Conservation (phyloP, 768 basidiomycete species). For the Saitozyma sp. region DNA sequence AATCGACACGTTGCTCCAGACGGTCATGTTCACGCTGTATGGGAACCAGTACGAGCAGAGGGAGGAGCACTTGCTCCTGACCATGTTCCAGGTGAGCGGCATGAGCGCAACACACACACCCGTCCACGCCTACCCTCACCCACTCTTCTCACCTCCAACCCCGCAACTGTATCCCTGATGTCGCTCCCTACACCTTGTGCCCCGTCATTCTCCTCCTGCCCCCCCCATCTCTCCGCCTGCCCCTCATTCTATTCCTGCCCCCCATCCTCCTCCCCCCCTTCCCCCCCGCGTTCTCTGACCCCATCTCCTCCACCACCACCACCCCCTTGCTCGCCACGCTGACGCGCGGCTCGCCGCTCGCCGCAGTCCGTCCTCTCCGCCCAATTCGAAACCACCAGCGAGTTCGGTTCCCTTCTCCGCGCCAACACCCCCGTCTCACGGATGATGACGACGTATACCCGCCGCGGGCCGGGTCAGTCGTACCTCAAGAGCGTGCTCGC, state of each 20-base stretch:
- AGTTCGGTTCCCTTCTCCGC: constrained; percentile 96
- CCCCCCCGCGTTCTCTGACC: too few species aligned
- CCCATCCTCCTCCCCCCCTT: not conserved
- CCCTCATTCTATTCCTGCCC: not conserved
- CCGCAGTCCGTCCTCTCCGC: constrained; percentile 93
- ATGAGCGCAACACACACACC: not conserved
- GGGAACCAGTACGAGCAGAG: constrained; percentile 98
- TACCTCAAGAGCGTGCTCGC: constrained; percentile 97
- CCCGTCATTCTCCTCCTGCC: not conserved
- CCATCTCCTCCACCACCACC: not conserved
- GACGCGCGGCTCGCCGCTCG: not conserved
- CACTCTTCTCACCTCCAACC: too few species aligned
- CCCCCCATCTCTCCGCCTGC: not conserved
- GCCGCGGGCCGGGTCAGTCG: constrained; percentile 95
- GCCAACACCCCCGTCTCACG: constrained; percentile 99
- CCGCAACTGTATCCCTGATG: too few species aligned
- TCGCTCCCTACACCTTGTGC: too few species aligned
- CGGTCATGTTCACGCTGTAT: constrained; percentile 99
- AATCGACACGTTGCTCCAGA: constrained; percentile 98
- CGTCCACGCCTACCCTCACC: too few species aligned
- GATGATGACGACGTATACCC: constrained; percentile 99
- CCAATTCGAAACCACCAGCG: constrained; percentile 98
- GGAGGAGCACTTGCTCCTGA: constrained; percentile 95
- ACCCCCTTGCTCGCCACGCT: not conserved
- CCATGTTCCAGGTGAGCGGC: constrained; percentile 76